phyloP scores from a whole-genome alignment of 306 rosid species.

The Senna siamea region DNA sequence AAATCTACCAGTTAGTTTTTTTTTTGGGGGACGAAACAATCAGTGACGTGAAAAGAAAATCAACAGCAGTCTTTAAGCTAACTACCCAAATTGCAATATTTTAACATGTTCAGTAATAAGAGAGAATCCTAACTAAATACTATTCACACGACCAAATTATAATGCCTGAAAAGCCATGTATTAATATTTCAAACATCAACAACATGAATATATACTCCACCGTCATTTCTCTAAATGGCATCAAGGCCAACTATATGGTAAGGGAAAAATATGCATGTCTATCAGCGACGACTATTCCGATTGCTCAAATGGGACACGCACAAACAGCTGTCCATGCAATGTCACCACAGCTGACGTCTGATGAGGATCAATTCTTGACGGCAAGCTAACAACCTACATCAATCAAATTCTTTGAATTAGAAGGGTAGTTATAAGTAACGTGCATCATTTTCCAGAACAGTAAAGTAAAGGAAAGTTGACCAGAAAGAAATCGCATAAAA shows the following conservation, averaged over 20 bases:
- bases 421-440: not conserved
- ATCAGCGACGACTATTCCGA: constrained; percentile 51
- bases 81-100: no score
- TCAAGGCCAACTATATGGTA: constrained; percentile 16
- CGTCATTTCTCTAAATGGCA: constrained; percentile 34
- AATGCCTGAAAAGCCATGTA: constrained; percentile 26
- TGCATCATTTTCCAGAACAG: no score
- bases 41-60: no score
- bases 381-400: constrained; percentile 78
- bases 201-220: constrained; percentile 37
- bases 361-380: constrained; percentile 95
- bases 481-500: no score
- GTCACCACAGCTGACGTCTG: constrained; percentile 98
- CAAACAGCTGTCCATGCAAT: constrained; percentile 93
- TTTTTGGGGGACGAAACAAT: no score
- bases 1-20: not conserved
- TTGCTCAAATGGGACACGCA: constrained; percentile 92
- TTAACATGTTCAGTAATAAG: not conserved
- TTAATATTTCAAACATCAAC: not conserved
- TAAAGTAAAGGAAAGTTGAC: no score
- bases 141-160: constrained; percentile 40
- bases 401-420: constrained; percentile 18
- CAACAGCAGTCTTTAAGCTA: no score
- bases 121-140: constrained; percentile 41
- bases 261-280: constrained; percentile 14